Evolutionary conservation across 257 asterid species (phyloP), one percentile per base, ranked within the genome.

Genomic region (Gentiana dahurica): DNA sequence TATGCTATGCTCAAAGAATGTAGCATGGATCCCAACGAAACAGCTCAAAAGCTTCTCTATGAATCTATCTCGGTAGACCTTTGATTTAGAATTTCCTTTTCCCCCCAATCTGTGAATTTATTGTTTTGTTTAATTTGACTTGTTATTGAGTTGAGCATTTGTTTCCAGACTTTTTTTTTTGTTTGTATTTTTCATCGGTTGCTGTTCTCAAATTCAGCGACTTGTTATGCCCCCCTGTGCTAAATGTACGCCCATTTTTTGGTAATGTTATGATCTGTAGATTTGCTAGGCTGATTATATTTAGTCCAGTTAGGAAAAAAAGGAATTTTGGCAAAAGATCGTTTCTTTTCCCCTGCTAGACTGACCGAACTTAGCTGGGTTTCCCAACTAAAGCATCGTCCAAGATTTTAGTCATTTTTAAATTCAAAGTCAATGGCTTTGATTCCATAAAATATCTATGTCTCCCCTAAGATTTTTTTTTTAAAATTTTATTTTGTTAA

Each of bases 21-120:
- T 68, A 69, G 71, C 59, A 82, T 82, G 91, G 87, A 82, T 73
- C 82, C 91, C 32, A 67, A 82, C 43, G 82, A 82, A 11, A 75
- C 87, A 13, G 82, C 77, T 59, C 84, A 79, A 43, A 77, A 67
- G 60, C 81, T 82, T 47, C 71, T 82, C 6, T 73, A 24, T 24
- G 24, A 24, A 24, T 24, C 24, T 24, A 72, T 57, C 66, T 82
- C 11, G 91, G 91, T 82, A 41, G 9, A 52, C 62, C 6, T 24
- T 24, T 24, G 13, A 8, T 60, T 12, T 8, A 38, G 45, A 36
- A 36, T 32, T 3, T 59, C 36, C 62, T 48, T 12, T 54, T 37
- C 41, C 34, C 5, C 5, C 24, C 1, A 7, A 1, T 15, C 10
- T 5, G 1, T 43, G 41, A 53, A 13, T 53, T 33, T 46, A 0